Percentiles rank a stretch among this genome's conserved stretches.
phyloP scores from a whole-genome alignment of 768 basidiomycete species.

The Filobasidium wieringae region DNA sequence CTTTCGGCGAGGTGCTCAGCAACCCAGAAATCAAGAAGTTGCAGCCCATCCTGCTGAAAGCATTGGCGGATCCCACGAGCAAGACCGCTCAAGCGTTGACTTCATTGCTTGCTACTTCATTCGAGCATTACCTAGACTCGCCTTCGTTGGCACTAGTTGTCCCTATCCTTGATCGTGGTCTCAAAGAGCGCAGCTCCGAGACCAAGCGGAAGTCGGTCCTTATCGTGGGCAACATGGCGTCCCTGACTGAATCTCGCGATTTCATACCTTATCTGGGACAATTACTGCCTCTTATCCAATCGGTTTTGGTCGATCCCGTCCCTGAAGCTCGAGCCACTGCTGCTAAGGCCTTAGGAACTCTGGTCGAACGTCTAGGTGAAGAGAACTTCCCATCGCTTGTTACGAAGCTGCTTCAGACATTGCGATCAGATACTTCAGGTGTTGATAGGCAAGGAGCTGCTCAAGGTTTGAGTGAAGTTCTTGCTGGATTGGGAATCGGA shows the following conservation, averaged over 20 bases:
- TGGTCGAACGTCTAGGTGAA: constrained; percentile 95
- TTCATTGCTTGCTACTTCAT: constrained; percentile 83
- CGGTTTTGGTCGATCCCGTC: constrained; percentile 89
- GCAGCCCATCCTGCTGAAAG: constrained; percentile 79
- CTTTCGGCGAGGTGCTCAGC: constrained; percentile 94
- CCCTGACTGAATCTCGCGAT: constrained; percentile 46
- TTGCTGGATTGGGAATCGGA: constrained; percentile 95
- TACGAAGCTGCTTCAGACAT: constrained; percentile 68
- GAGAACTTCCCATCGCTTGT: constrained; percentile 90
- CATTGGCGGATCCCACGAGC: constrained; percentile 75
- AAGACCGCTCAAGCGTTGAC: constrained; percentile 76
- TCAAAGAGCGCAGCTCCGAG: constrained; percentile 82
- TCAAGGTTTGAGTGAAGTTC: constrained; percentile 88
- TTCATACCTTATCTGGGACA: constrained; percentile 87
- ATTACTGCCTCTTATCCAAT: constrained; percentile 78
- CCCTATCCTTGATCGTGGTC: constrained; percentile 85
- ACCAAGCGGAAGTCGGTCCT: constrained; percentile 91
- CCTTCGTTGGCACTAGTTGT: constrained; percentile 92
- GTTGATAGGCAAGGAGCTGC: constrained; percentile 97
- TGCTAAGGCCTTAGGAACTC: constrained; percentile 85
- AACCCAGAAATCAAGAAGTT: constrained; percentile 93
- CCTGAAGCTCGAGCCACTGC: constrained; percentile 96
- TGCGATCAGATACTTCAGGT: constrained; percentile 85
- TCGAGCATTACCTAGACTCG: constrained; percentile 95
- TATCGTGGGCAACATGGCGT: constrained; percentile 83